Evolutionary conservation across 2,329 filamentous ascomycete species (phyloP), one percentile per base, ranked within the genome.

Genomic region (Tolypocladium cylindrosporum): DNA sequence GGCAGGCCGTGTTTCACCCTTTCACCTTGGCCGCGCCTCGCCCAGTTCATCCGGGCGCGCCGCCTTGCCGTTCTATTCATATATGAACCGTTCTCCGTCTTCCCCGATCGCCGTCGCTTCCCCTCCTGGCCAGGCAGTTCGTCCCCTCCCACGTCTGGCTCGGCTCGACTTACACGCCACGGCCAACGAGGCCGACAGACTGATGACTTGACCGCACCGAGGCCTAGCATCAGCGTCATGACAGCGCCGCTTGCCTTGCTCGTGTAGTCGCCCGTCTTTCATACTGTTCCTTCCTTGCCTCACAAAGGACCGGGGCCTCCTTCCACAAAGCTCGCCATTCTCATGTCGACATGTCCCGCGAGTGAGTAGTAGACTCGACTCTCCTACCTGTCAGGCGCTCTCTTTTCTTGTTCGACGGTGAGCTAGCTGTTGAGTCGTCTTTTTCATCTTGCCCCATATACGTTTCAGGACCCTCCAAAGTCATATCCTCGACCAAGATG

Each of bases 1-100:
- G 40, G 39, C 39, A 63, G 19, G 65, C 66, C 61, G 69, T 70
- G 54, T 65, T 56, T 56, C 55, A 56, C 43, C 43, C 37, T 42
- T 13, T 50, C 55, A 56, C 42, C 41, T 55, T 34, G 34, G 39
- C 34, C 27, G 11, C 21, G 34, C 54, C 37, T 39, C 36, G 51
- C 48, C 27, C 48, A 36, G 42, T 50, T 37, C 55, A 19, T 51
- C 55, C 55, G 55, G 31, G 27, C 24, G 42, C 42, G 24, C 34
- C 55, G 55, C 48, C 19, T 36, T 21, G 48, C 48, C 31, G 40
- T 36, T 14, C 10, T 27, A 5, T 10, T 31, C 40, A 36, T 55
- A 41, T 55, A 55, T 55, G 24, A 55, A 21, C 9, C 31, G 4
- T 21, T 2, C 53, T 13, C 2, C 37, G 24, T 42, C 24, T 2